Conservation (phyloP, 257 asterid genomes). For the Primulina eburnea region DNA sequence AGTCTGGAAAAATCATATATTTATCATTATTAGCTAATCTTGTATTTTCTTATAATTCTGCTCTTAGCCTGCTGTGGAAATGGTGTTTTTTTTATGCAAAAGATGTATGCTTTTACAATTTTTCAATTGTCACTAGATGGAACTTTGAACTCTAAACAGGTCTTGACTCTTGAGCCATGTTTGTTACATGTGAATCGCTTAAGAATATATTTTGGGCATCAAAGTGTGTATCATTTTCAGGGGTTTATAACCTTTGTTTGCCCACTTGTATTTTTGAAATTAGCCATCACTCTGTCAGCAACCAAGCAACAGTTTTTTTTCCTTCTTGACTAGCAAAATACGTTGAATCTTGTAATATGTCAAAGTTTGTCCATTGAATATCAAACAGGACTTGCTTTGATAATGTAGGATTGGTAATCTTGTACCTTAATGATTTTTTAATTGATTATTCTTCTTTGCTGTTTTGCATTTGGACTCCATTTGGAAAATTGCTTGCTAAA, state of each 20-base stretch:
- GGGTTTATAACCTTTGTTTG: not conserved
- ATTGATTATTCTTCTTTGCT: not conserved
- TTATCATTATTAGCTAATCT: slow-evolving; percentile 20
- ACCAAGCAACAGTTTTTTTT: not conserved
- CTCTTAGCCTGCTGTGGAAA: slow-evolving; percentile 13
- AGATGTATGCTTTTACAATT: slow-evolving; percentile 6
- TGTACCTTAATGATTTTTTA: no score
- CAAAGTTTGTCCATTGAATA: not conserved
- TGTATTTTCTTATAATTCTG: slow-evolving; percentile 21
- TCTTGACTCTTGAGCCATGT: slow-evolving; percentile 20
- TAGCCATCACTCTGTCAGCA: slow-evolving; percentile 10
- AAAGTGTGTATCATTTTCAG: not conserved
- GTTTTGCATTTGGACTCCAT: not conserved
- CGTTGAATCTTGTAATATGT: slow-evolving; percentile 6
- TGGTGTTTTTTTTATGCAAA: slow-evolving; percentile 10
- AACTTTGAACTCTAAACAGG: slow-evolving; percentile 6
- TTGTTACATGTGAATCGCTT: slow-evolving; percentile 4
- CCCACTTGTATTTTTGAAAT: not conserved
- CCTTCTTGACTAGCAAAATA: not conserved
- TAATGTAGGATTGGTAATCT: slow-evolving; percentile 4
- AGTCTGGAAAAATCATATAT: slow-evolving; percentile 34
- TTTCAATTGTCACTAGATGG: not conserved
- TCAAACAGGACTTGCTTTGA: slow-evolving; percentile 6
- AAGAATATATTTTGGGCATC: not conserved
- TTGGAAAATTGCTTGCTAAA: not conserved